Evolutionary conservation across 139 green algal species (phyloP), one percentile per base, ranked within the genome.

Genomic region (Raphidocelis subcapitata): DNA sequence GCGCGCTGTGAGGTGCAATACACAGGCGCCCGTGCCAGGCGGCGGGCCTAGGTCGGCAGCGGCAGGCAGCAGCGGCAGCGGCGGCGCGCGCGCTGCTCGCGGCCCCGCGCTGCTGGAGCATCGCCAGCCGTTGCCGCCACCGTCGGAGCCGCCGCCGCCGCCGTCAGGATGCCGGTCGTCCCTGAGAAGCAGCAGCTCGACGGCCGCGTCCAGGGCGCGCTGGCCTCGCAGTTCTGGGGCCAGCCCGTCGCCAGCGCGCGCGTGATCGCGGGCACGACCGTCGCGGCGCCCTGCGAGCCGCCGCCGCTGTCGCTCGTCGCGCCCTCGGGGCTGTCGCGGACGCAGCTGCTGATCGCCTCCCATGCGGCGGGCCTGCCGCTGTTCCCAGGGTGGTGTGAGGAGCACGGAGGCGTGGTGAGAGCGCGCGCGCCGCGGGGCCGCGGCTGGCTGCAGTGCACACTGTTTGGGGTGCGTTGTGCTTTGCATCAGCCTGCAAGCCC

Each of bases 171-270:
- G 70, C 61, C 70, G 15, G 32, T 94, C 0, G 61, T 89, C 0
- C 88, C 89, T 2, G 90, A 95, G 49, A 86, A 84, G 51, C 63
- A 71, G 5, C 46, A 70, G 3, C 47, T 78, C 23, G 66, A 82
- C 14, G 71, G 77, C 44, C 81, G 87, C 5, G 79, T 90, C 0
- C 75, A 85, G 20, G 64, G 60, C 3, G 68, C 71, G 4, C 70
- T 95, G 4, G 51, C 29, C n/a, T 70, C 76, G 2, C 89, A 95
- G 66, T 95, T 94, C 52, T 94, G 88, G 89, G 82, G 84, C 2
- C 64, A 85, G 64, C 56, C 72, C 0, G 65, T 85, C 3, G 65
- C 84, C 18, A 80, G 54, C n/a, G 29, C 73, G 24, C 79, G 61
- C 20, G 65, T 15, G 1, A n/a, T 21, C 23, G 29, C 15, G 15